Percentiles rank a stretch among this genome's conserved stretches.
These are phyloP conservation scores for Rauvolfia tetraphylla DNA, from an alignment of 257 asterid genomes.

Conservation along the genomic window DNA sequence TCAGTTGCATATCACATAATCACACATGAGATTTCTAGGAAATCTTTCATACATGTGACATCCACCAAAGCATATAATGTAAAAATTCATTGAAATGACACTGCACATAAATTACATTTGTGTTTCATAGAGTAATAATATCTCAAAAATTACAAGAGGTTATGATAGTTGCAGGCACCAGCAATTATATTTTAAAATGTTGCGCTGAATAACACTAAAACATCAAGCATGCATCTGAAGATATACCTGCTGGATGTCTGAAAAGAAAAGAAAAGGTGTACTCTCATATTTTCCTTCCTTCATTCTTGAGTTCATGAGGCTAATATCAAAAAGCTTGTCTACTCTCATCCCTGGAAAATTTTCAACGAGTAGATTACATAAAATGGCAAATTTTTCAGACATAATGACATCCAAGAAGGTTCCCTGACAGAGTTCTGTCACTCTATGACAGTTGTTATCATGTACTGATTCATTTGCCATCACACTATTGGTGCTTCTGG, in stretches of 20 bases:
- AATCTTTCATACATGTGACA: neutral
- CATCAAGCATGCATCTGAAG: slow-evolving; percentile 14
- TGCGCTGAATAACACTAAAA: neutral
- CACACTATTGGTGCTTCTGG: slow-evolving; percentile 21
- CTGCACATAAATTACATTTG: neutral
- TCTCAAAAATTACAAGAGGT: neutral
- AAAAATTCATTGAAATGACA: neutral
- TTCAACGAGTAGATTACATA: slow-evolving; percentile 53
- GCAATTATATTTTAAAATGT: neutral
- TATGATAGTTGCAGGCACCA: neutral
- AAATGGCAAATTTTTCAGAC: slow-evolving; percentile 58
- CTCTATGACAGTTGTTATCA: slow-evolving; percentile 27
- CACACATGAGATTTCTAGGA: neutral
- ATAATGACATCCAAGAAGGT: slow-evolving; percentile 45
- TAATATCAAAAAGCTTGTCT: slow-evolving; percentile 53
- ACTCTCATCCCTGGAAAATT: slow-evolving; percentile 54
- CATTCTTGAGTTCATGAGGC: slow-evolving; percentile 62
- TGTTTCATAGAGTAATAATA: neutral
- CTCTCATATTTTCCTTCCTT: slow-evolving; percentile 67
- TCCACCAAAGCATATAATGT: neutral
- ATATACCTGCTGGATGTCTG: slow-evolving; percentile 75
- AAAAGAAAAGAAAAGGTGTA: slow-evolving; percentile 57
- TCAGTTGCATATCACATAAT: neutral
- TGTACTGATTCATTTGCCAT: slow-evolving; percentile 31
- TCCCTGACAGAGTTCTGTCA: slow-evolving; percentile 46